Conservation (phyloP, 192 early-diverging fungal genomes). For the Coemansia nantahalensis region DNA sequence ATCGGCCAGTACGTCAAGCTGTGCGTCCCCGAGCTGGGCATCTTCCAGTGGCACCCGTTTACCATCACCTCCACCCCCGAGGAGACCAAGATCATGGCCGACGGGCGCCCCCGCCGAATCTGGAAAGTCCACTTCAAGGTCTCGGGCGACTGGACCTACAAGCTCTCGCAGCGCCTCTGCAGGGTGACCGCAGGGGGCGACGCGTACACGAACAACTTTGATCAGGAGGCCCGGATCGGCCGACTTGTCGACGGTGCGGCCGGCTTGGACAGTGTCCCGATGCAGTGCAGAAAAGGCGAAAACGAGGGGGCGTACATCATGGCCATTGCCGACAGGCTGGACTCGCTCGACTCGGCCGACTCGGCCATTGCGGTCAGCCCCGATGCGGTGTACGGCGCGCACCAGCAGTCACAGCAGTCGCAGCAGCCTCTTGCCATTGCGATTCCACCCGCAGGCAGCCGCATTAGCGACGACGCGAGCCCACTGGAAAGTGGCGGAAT, state of each 20-base stretch:
- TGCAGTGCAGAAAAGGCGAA: conserved; percentile 23
- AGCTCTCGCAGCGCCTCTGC: conserved; percentile 59
- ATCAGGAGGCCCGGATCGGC: conserved; percentile 51
- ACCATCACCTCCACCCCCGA: conserved; percentile 73
- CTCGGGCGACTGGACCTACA: conserved; percentile 74
- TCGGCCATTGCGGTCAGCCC: conserved; percentile 22
- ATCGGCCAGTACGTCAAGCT: conserved; percentile 78
- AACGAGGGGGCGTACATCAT: conserved; percentile 36
- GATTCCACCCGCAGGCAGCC: not conserved
- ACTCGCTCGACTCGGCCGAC: conserved; percentile 32
- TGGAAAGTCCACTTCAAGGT: conserved; percentile 76
- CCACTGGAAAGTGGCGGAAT: conserved; percentile 24
- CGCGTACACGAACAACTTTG: conserved; percentile 43
- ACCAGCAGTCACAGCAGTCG: not conserved
- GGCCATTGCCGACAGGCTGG: conserved; percentile 36
- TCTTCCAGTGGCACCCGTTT: conserved; percentile 82
- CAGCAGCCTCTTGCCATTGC: conserved; percentile 3
- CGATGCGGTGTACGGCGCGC: not conserved
- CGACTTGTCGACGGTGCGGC: conserved; percentile 37
- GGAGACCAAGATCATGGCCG: conserved; percentile 65
- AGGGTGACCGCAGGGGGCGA: conserved; percentile 48
- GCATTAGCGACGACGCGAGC: conserved; percentile 12
- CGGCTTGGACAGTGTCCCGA: conserved; percentile 36
- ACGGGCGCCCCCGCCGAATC: conserved; percentile 42
- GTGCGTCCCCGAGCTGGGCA: conserved; percentile 69